Conservation (phyloP, 2,329 filamentous ascomycete species). For the Gaeumannomyces tritici region DNA sequence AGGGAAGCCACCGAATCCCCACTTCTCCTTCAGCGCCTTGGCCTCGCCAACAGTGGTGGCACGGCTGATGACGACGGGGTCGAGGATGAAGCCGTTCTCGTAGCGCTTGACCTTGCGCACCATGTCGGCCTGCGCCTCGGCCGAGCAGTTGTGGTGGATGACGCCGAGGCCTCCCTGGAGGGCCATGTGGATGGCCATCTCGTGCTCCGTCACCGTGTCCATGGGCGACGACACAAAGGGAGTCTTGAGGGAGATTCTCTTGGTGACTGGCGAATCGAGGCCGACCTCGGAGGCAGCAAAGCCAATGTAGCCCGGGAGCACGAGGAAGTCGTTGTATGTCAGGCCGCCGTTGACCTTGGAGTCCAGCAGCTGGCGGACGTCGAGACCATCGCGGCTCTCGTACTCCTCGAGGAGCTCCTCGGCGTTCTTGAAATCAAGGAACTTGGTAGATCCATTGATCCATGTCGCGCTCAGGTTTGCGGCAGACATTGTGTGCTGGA, state of each 20-base stretch:
- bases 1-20: constrained; percentile 97
- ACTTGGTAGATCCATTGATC: constrained; percentile 42
- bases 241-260: constrained; percentile 91
- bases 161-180: constrained; percentile 83
- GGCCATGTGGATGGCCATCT: constrained; percentile 98
- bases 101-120: constrained; percentile 98
- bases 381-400: constrained; percentile 71
- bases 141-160: constrained; percentile 99
- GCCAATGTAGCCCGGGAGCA: constrained; percentile 95
- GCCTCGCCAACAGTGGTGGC: constrained; percentile 85
- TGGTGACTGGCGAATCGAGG: constrained; percentile 88
- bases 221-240: constrained; percentile 97
- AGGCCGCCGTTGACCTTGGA: constrained; percentile 86
- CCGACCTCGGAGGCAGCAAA: constrained; percentile 85
- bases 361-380: constrained; percentile 79
- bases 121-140: constrained; percentile 96
- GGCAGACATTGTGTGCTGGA: constrained; percentile 56
- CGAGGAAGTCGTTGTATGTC: constrained; percentile 97
- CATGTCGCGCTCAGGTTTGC: constrained; percentile 53
- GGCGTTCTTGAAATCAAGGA: constrained; percentile 66
- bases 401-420: constrained; percentile 78
- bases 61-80: constrained; percentile 85
- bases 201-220: constrained; percentile 98
- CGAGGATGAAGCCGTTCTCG: constrained; percentile 97
- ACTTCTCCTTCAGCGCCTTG: constrained; percentile 88